These are phyloP conservation scores for Seminavis robusta DNA, from an alignment of 108 stramenopile genomes.

Conservation along the genomic window DNA sequence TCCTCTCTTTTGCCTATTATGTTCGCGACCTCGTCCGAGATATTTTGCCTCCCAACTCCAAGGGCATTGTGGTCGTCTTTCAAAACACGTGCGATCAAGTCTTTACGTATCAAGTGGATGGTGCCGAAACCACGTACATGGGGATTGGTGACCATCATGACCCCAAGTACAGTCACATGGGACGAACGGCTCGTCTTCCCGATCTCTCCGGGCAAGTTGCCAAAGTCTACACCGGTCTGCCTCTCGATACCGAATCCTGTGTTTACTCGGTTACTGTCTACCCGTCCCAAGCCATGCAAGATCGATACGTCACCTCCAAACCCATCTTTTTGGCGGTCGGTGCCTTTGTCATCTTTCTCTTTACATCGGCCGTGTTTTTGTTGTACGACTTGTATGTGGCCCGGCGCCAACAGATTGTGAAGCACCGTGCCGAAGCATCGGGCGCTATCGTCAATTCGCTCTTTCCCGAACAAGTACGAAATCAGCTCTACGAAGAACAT, in stretches of 20 bases:
- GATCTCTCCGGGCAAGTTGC: neutral
- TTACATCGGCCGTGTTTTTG: slow-evolving; percentile 8
- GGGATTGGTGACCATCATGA: slow-evolving; percentile 59
- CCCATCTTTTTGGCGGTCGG: slow-evolving; percentile 28
- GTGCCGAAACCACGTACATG: slow-evolving; percentile 27
- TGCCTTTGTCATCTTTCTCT: slow-evolving; percentile 36
- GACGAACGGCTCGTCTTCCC: neutral
- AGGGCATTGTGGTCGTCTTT: slow-evolving; percentile 52
- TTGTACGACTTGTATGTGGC: slow-evolving; percentile 17
- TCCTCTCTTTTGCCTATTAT: slow-evolving; percentile 20
- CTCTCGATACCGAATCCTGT: slow-evolving; percentile 13
- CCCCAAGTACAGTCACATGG: slow-evolving; percentile 17
- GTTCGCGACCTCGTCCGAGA: slow-evolving; percentile 30
- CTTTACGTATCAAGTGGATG: slow-evolving; percentile 40
- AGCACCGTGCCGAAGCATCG: slow-evolving; percentile 12
- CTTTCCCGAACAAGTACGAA: slow-evolving; percentile 26
- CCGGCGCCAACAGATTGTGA: slow-evolving; percentile 17
- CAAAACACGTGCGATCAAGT: slow-evolving; percentile 26
- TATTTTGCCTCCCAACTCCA: slow-evolving; percentile 39
- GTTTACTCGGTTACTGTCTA: slow-evolving; percentile 12
- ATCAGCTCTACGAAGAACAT: slow-evolving; percentile 16
- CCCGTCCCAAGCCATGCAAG: slow-evolving; percentile 4
- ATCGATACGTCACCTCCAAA: neutral
- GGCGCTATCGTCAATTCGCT: slow-evolving; percentile 18
- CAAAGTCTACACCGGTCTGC: no score